These are phyloP conservation scores for Rasamsonia emersonii DNA, from an alignment of 2,329 filamentous ascomycete genomes.

Conservation along the genomic window DNA sequence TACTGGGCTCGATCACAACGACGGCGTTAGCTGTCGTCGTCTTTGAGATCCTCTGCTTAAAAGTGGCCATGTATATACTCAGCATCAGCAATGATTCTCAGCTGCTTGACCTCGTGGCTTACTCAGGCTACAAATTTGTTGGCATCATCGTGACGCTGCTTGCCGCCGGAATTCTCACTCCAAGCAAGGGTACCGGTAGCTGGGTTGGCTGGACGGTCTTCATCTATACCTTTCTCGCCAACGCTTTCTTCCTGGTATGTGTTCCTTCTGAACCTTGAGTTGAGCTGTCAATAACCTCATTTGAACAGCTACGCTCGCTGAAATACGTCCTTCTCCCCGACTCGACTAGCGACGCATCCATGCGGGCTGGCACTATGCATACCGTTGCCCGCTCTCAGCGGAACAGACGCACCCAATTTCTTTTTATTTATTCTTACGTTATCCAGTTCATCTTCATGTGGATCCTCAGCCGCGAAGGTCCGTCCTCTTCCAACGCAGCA, in stretches of 20 bases:
- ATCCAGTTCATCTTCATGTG: slow-evolving; percentile 96
- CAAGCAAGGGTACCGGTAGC: slow-evolving; percentile 71
- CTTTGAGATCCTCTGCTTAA: slow-evolving; percentile 81
- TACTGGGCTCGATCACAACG: slow-evolving; percentile 81
- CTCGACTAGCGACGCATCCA: slow-evolving; percentile 56
- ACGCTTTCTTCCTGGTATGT: slow-evolving; percentile 86
- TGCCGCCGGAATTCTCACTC: slow-evolving; percentile 67
- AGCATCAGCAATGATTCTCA: slow-evolving; percentile 92
- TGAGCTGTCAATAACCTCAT: neutral
- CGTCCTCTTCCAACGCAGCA: slow-evolving; percentile 19
- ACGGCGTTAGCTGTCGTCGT: slow-evolving; percentile 74
- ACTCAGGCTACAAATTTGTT: slow-evolving; percentile 98
- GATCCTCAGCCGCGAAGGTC: slow-evolving; percentile 53
- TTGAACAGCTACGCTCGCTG: slow-evolving; percentile 70
- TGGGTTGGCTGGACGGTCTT: slow-evolving; percentile 88
- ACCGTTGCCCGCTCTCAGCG: slow-evolving; percentile 76
- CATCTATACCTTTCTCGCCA: slow-evolving; percentile 83
- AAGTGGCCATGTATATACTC: slow-evolving; percentile 86
- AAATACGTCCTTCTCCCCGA: slow-evolving; percentile 94
- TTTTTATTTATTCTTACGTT: slow-evolving; percentile 89
- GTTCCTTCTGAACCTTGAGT: neutral
- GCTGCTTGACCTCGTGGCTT: slow-evolving; percentile 86
- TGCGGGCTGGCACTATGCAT: slow-evolving; percentile 51
- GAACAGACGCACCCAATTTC: slow-evolving; percentile 80
- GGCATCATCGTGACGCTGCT: slow-evolving; percentile 86